Base-by-base conservation (phyloP, 2,329 filamentous ascomycete species). In the Alternaria postmessia region DNA sequence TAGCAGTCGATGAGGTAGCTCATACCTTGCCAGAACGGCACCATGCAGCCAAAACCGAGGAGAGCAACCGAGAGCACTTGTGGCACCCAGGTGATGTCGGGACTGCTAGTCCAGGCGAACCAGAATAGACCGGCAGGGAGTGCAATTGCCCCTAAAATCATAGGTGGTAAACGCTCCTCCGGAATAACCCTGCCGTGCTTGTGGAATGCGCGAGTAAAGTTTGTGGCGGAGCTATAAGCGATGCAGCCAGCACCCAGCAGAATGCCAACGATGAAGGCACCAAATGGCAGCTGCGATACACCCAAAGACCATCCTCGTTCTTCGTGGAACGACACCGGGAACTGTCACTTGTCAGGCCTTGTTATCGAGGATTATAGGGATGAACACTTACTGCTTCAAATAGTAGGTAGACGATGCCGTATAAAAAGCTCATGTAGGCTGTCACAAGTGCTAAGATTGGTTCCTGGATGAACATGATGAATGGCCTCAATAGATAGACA, bases 21-120 rank as follows among this genome's bases (percentile, higher is more conserved):
- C 64, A 95, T 84, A 66, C 92, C 90, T 36, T 95, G 87, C 84
- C 94, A 94, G 74, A 95, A 93, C 26, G 89, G 89, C 79, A 94
- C 79, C 73, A 87, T 89, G 71, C 94, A 88, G 12, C 91, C 91
- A 49, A 93, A 89, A 5, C 92, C 92, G 44, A 88, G 83, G 42
- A 88, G 86, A 1, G 82, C 82, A 1, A 85, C 80, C 0, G 86
- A 86, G 26, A 89, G 81, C 38, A 85, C 81, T 1, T 87, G 85
- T 0, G 80, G 84, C 46, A 87, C 82, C 86, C 86, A 88, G 44
- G 79, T 81, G 20, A 86, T 81, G 7, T 81, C 54, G 1, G 74
- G 74, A 1, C 78, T 70, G 3, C 85, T 83, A 0, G 87, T 88
- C 77, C 88, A 89, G 7, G 83, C 79, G 85, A 88, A 84, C 67